Conservation (phyloP, 2,329 filamentous ascomycete species). For the Xylaria sp. region DNA sequence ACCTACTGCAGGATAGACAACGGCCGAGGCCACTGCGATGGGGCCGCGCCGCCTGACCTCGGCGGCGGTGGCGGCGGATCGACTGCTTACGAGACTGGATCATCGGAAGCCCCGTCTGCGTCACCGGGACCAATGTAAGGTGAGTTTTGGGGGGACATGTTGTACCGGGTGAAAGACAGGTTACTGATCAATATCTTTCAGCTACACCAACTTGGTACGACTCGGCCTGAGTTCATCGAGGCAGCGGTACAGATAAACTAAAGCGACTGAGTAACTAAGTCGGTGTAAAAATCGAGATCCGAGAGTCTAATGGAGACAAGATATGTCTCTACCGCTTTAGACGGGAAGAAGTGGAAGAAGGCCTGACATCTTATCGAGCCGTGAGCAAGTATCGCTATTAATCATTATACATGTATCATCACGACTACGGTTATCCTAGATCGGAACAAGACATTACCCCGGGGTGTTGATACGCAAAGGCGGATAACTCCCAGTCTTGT, state of each 20-base stretch:
- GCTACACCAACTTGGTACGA: neutral
- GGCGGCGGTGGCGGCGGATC: neutral
- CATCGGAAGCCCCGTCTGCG: neutral
- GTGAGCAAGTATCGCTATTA: neutral
- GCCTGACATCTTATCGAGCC: neutral
- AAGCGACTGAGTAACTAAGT: neutral
- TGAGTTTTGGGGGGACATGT: neutral
- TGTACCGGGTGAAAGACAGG: too few species aligned
- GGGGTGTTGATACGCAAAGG: too few species aligned
- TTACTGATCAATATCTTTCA: neutral
- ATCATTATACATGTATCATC: neutral
- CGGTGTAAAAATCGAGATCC: neutral
- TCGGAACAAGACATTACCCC: neutral
- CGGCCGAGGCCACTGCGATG: slow-evolving; percentile 25
- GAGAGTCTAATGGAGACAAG: neutral
- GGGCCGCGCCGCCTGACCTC: slow-evolving; percentile 17
- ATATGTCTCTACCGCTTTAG: neutral
- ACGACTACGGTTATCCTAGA: neutral
- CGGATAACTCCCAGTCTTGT: too few species aligned
- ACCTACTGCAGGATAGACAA: slow-evolving; percentile 25
- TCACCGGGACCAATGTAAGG: neutral
- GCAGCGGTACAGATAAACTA: neutral
- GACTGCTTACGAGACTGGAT: neutral
- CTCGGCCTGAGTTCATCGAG: neutral
- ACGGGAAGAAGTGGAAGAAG: neutral